Conservation (phyloP, 2,329 filamentous ascomycete genomes). For the Hypoxylon sp. region DNA sequence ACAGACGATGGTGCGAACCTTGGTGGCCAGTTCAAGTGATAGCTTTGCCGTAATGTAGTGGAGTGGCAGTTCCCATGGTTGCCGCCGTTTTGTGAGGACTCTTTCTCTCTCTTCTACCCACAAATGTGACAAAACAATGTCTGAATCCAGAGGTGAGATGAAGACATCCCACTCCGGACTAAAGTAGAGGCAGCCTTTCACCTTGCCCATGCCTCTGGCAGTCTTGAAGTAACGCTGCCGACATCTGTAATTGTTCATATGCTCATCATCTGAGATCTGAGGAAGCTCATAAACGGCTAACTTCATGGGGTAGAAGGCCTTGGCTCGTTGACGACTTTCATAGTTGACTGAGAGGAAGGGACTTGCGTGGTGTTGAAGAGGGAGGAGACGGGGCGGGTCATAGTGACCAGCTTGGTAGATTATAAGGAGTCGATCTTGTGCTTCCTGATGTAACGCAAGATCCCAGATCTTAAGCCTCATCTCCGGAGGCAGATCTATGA, state of each 20-base stretch:
- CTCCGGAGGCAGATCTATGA: conserved; percentile 21
- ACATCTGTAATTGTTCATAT: neutral
- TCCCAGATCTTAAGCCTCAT: conserved; percentile 30
- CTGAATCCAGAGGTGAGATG: neutral
- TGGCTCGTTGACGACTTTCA: conserved; percentile 31
- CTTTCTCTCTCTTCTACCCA: neutral
- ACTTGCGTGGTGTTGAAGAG: conserved; percentile 24
- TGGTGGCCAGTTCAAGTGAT: neutral
- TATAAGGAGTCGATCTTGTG: conserved; percentile 18
- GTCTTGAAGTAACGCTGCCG: neutral
- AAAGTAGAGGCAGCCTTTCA: conserved; percentile 25
- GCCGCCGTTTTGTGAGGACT: neutral
- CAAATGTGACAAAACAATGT: conserved; percentile 4
- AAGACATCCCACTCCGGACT: conserved; percentile 21
- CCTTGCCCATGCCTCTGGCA: neutral
- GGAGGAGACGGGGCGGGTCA: neutral
- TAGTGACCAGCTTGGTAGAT: neutral
- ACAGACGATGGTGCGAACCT: conserved; percentile 15
- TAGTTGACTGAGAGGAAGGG: conserved; percentile 25
- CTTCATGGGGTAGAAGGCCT: conserved; percentile 19
- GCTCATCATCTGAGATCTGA: neutral
- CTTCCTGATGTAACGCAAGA: conserved; percentile 24
- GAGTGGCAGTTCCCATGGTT: neutral
- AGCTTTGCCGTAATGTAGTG: neutral
- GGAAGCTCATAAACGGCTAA: conserved; percentile 17